Conservation (phyloP, 805 yeast genomes). For the Kockiozyma suomiensis region DNA sequence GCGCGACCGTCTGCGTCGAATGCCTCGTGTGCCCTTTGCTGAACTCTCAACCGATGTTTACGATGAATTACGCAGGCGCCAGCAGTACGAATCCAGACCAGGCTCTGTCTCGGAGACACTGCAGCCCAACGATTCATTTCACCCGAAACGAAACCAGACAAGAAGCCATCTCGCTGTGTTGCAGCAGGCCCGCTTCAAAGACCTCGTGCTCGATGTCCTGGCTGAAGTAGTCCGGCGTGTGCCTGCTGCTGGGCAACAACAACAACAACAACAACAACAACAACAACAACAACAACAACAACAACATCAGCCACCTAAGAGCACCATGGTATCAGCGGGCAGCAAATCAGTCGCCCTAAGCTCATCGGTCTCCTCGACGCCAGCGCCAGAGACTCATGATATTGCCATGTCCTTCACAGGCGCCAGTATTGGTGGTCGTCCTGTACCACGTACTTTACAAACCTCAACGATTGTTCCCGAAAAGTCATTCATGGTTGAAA, state of each 20-base stretch:
- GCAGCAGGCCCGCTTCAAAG: slow-evolving; percentile 81
- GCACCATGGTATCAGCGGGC: not conserved
- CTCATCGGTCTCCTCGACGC: not conserved
- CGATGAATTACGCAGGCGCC: slow-evolving; percentile 86
- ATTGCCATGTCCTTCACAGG: not conserved
- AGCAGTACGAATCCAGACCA: slow-evolving; percentile 47
- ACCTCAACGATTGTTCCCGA: slow-evolving; percentile 68
- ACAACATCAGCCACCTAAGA: not conserved
- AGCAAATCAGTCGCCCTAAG: not conserved
- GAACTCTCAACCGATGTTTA: slow-evolving; percentile 93
- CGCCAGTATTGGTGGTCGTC: slow-evolving; percentile 1
- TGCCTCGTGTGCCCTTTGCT: slow-evolving; percentile 74
- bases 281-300: no score
- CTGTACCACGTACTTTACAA: slow-evolving; percentile 23
- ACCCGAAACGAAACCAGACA: slow-evolving; percentile 94
- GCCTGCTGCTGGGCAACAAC: slow-evolving; percentile 39
- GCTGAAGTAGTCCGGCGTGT: slow-evolving; percentile 82
- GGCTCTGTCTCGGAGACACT: slow-evolving; percentile 55
- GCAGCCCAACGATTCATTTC: slow-evolving; percentile 72
- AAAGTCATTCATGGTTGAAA: slow-evolving; percentile 84
- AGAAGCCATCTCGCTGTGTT: slow-evolving; percentile 85
- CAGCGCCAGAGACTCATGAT: not conserved
- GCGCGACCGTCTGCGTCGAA: slow-evolving; percentile 76
- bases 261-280: not conserved
- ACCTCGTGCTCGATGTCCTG: slow-evolving; percentile 84